Base-by-base conservation (phyloP, 176 grass and related monocot genomes). In the Phragmites australis region DNA sequence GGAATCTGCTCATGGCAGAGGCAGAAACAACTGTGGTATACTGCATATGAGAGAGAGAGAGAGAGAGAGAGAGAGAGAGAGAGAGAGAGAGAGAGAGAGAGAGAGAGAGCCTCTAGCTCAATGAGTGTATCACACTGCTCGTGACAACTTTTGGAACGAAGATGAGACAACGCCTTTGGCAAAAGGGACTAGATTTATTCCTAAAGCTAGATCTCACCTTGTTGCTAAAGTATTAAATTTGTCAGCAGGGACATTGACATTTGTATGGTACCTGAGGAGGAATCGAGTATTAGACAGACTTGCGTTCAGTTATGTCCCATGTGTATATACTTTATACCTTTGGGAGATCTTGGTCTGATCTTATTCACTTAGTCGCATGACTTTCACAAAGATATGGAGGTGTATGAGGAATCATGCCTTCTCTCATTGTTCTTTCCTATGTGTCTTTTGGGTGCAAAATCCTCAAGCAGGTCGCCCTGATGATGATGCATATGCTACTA, bases 131-230 rank as follows among this genome's bases (percentile, higher is more conserved):
- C 61, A 47, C 72, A 56, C 27, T 76, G 72, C 72, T 84, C 72
- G 82, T 77, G 82, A 29, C 51, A 57, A 8, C 70, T 77, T 76
- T 84, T 61, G 29, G 52, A 84, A 77, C 51, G 63, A 61, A 77
- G 74, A 85, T 78, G 74, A 85, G 74, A 78, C 64, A 77, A 70
- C 53, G 37, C 37, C 83, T 70, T 78, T 42, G 6, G 42, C 65
- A 78, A 78, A 78, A 60, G 53, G n/a, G 53, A 21, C 50, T 34
- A 39, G 34, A 41, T 37, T 74, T 42, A 55, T 16, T 42, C 52
- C 39, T 19, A 75, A 75, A 75, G n/a, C n/a, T n/a, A n/a, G 52
- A 34, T 1, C 9, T 21, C 30, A 46, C 44, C 73, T 74, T 64
- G 26, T 74, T 67, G 49, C 6, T 76, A 84, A 77, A 69, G 82